These are phyloP conservation scores for Neoascochyta sp. DNA, from an alignment of 2,329 filamentous ascomycete genomes.

Conservation along the genomic window DNA sequence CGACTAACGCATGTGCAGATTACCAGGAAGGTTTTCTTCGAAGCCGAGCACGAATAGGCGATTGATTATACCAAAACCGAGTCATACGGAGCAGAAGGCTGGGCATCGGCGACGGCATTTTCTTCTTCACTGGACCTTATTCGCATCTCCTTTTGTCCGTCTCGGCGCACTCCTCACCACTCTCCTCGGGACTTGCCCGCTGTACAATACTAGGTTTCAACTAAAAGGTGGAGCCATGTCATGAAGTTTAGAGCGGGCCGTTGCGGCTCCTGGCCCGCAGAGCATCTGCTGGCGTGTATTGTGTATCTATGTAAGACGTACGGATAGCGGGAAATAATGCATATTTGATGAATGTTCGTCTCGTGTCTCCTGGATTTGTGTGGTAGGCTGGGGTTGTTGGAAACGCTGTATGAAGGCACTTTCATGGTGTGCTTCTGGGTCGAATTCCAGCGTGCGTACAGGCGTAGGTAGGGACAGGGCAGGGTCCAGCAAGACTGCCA, in stretches of 20 bases:
- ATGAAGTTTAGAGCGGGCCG: constrained; percentile 6
- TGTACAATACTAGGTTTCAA: constrained; percentile 19
- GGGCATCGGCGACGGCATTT: constrained; percentile 1
- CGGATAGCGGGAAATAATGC: constrained; percentile 9
- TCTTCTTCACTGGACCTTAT: constrained; percentile 10
- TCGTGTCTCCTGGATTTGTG: no score
- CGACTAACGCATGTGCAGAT: constrained; percentile 13
- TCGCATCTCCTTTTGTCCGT: constrained; percentile 12
- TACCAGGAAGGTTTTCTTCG: constrained; percentile 28
- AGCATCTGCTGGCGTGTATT: constrained; percentile 4
- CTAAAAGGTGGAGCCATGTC: constrained; percentile 7
- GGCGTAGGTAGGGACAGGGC: no score
- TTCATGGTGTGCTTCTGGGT: no score
- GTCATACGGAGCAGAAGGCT: not conserved
- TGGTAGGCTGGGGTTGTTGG: no score
- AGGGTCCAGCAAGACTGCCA: no score
- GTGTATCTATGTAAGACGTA: constrained; percentile 10
- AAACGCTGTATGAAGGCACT: no score
- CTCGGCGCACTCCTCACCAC: constrained; percentile 15
- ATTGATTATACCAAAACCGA: constrained; percentile 4
- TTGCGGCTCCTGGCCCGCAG: constrained; percentile 3
- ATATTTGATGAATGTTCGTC: no score
- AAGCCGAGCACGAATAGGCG: no score
- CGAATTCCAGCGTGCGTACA: no score
- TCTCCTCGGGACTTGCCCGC: constrained; percentile 12